Evolutionary conservation across 257 asterid genomes (phyloP).

Genomic region (Fraxinus americana): DNA sequence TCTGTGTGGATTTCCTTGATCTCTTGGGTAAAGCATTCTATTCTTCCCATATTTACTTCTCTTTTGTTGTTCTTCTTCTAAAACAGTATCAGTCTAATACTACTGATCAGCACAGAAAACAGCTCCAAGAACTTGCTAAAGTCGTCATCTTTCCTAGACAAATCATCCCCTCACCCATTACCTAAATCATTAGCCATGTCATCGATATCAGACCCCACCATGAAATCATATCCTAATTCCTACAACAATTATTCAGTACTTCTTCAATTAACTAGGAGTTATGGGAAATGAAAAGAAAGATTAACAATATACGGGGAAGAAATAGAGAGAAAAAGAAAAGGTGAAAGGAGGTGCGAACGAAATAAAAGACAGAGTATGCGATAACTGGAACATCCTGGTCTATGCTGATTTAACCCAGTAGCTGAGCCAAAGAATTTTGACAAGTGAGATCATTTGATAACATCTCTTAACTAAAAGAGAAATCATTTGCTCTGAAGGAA

Average conservation of each 20-base stretch:
- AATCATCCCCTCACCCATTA: neutral
- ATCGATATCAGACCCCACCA: constrained; percentile 1
- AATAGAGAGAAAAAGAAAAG: neutral
- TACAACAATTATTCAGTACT: neutral
- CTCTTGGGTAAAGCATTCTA: neutral
- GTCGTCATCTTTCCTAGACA: neutral
- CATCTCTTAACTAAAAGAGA: neutral
- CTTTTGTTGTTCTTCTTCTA: neutral
- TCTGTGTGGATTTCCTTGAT: neutral
- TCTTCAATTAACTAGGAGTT: neutral
- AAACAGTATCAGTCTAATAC: neutral
- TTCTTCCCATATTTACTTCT: neutral
- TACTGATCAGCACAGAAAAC: neutral
- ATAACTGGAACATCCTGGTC: neutral
- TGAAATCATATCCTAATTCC: neutral
- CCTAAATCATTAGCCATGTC: neutral
- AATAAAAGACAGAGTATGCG: neutral
- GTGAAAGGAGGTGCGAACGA: neutral
- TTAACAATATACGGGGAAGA: neutral
- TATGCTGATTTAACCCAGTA: neutral
- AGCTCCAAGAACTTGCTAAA: neutral
- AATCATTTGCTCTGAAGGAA: neutral
- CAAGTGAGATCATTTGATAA: neutral
- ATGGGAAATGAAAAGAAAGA: neutral
- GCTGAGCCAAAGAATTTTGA: neutral